These are phyloP conservation scores for Yamadazyma triangularis DNA, from an alignment of 1,139 yeast genomes.

Conservation along the genomic window DNA sequence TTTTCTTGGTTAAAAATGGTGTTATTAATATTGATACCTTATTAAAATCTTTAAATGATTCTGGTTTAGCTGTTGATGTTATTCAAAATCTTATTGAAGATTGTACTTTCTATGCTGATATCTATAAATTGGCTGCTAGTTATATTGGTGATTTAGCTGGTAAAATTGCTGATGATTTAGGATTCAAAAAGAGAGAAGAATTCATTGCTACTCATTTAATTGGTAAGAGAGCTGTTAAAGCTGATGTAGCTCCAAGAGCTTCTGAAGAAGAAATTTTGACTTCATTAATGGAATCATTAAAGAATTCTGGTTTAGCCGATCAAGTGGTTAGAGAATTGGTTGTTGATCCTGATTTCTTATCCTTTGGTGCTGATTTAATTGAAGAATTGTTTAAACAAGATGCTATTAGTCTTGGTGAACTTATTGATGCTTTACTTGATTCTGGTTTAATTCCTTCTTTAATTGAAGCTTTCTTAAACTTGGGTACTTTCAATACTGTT, in stretches of 20 bases:
- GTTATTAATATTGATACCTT: conserved; percentile 32
- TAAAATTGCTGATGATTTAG: conserved; percentile 20
- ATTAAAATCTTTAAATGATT: conserved; percentile 39
- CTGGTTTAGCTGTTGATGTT: conserved; percentile 40
- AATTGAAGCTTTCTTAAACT: conserved; percentile 36
- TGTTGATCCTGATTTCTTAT: conserved; percentile 36
- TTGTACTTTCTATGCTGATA: conserved; percentile 39
- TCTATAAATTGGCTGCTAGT: conserved; percentile 32
- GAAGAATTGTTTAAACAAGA: conserved; percentile 24
- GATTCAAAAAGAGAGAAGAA: conserved; percentile 20
- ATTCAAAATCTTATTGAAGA: conserved; percentile 34
- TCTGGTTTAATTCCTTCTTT: conserved; percentile 40
- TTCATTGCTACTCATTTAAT: conserved; percentile 5
- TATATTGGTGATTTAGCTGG: conserved; percentile 29
- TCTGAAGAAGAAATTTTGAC: conserved; percentile 20
- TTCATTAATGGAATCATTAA: conserved; percentile 43
- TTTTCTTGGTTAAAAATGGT: conserved; percentile 30
- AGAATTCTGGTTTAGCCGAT: conserved; percentile 41
- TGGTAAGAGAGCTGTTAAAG: conserved; percentile 7
- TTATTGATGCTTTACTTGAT: conserved; percentile 27
- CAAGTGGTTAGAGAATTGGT: conserved; percentile 39
- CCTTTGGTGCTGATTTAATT: conserved; percentile 39
- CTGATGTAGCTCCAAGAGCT: conserved; percentile 4
- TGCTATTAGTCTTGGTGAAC: conserved; percentile 25
- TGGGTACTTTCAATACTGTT: conserved; percentile 37